Percentiles rank a stretch among this genome's conserved stretches.
Evolutionary conservation across 805 yeast species (phyloP).

Genomic region (Yamadazyma insecticola): DNA sequence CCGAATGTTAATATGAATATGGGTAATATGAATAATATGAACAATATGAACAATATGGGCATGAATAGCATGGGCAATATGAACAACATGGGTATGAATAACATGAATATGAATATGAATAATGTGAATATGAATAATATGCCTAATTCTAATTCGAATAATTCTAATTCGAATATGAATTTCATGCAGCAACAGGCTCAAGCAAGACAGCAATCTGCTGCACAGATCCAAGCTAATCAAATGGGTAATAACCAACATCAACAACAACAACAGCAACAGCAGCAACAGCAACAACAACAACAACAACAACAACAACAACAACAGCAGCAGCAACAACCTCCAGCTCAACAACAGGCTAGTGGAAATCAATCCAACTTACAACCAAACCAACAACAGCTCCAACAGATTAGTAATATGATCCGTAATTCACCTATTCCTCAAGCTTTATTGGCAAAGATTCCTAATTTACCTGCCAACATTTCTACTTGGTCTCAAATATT

Average conservation of each 20-base stretch:
- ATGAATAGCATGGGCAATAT: conserved; percentile 15
- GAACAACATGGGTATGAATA: conserved; percentile 3
- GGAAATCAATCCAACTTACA: conserved; percentile 1
- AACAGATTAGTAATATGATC: conserved; percentile 39
- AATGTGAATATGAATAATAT: conserved; percentile 2
- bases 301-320: conserved; percentile 11
- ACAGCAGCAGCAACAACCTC: conserved; percentile 13
- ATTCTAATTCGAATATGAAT: conserved; percentile 3
- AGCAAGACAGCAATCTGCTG: neutral
- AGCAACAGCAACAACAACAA: conserved; percentile 1
- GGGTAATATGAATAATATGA: conserved; percentile 3
- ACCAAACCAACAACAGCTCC: conserved; percentile 16
- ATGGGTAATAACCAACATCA: conserved; percentile 18
- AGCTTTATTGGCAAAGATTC: conserved; percentile 58
- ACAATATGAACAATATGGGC: conserved; percentile 3
- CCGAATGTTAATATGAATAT: conserved; percentile 4
- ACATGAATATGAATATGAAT: conserved; percentile 2
- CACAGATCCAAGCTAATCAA: conserved; percentile 3
- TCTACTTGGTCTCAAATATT: conserved; percentile 80
- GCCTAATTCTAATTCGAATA: conserved; percentile 1
- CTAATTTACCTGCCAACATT: conserved; percentile 72
- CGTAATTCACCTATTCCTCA: conserved; percentile 71
- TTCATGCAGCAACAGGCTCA: conserved; percentile 11
- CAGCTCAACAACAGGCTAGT: conserved; percentile 1
- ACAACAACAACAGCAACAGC: conserved; percentile 11